Base-by-base conservation (phyloP, 2,329 filamentous ascomycete genomes). In the Xenoacremonium recifei region DNA sequence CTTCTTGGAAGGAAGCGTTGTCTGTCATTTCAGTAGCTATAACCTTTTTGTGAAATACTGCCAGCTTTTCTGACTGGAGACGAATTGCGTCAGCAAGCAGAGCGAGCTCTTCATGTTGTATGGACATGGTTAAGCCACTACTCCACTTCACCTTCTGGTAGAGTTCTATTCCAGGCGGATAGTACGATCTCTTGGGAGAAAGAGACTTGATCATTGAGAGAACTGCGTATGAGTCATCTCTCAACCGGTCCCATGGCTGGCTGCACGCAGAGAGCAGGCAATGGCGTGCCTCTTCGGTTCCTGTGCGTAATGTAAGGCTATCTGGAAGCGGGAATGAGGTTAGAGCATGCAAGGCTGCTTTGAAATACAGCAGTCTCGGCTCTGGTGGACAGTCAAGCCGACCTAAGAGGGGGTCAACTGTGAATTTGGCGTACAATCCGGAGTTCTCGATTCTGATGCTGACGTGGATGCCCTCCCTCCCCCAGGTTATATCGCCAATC, bases 241-340 rank as follows among this genome's bases (percentile, higher is more conserved):
- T 30, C 2, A 73, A 33, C 0, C 67, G 62, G 0, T 42, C 53
- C 75, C 75, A 80, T 0, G 76, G 75, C 23, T 77, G 73, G 23
- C 71, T 75, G 2, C 62, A 59, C 0, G 72, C 77, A 0, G 78
- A 77, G 3, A 59, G 51, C 0, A 85, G 61, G 20, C 67, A 70
- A 2, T 68, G 59, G 0, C 81, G 44, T 0, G 79, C 73, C 57
- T 85, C 80, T 52, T 87, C 82, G 0, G 71, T 74, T 0, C 84
- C 84, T 0, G 80, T 85, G 0, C 72, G 67, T 0, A 70, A 63
- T 0, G 81, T 85, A 0, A 87, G 65, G 0, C 67, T 61, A 52
- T 87, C 84, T 0, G 77, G 73, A 0, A 85, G 25, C 0, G 73
- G 51, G 21, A 74, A 78, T 0, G 82, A 82, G 0, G 83, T 87